phyloP scores from a whole-genome alignment of 129 eudicot genomes.

The Artemisia tridentata region DNA sequence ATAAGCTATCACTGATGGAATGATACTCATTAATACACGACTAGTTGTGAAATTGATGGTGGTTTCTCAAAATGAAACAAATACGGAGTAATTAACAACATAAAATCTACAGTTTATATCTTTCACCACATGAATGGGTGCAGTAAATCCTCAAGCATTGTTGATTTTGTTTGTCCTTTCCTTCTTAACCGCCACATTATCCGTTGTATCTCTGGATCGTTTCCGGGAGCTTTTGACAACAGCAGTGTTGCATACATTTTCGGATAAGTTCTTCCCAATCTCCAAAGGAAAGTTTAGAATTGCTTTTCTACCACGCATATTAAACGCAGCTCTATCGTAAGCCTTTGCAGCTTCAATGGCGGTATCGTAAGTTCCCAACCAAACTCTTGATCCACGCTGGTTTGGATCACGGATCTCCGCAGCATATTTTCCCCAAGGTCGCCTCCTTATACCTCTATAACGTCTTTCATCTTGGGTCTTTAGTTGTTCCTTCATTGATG shows the following conservation, averaged over 20 bases:
- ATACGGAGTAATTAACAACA: no score
- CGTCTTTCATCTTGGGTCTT: slow-evolving; percentile 26
- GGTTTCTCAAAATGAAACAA: no score
- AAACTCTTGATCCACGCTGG: slow-evolving; percentile 60
- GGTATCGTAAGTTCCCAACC: slow-evolving; percentile 75
- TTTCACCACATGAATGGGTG: no score
- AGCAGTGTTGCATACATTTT: background rate
- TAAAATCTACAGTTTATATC: no score
- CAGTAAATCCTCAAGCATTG: no score
- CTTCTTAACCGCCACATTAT: no score
- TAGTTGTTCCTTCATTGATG: slow-evolving; percentile 26
- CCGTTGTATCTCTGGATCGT: no score
- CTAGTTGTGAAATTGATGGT: no score
- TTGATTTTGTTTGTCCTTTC: no score
- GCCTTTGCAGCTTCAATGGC: slow-evolving; percentile 74
- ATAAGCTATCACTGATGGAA: no score
- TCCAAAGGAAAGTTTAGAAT: slow-evolving; percentile 72
- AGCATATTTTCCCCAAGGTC: slow-evolving; percentile 87
- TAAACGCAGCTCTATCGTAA: slow-evolving; percentile 66
- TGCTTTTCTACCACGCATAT: slow-evolving; percentile 72
- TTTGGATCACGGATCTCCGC: slow-evolving; percentile 79
- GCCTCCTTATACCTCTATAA: slow-evolving; percentile 65
- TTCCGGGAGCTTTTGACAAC: no score
- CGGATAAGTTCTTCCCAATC: slow-evolving; percentile 28
- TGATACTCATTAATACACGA: no score